phyloP scores from a whole-genome alignment of 768 basidiomycete species.

The Leccinum truebloodii region DNA sequence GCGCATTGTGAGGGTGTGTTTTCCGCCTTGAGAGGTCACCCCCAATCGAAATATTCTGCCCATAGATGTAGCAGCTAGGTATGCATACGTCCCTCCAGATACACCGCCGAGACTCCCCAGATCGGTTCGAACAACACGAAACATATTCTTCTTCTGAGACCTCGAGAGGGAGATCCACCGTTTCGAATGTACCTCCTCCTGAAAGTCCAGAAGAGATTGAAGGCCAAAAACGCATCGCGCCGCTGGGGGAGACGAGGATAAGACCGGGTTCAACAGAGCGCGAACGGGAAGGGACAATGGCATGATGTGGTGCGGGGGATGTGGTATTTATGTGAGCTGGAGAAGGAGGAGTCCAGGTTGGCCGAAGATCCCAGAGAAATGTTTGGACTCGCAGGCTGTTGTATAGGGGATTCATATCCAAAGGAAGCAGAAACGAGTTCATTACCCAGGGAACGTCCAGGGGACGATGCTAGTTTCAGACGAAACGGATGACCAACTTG shows the following conservation, averaged over 20 bases:
- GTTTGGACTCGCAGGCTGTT: constrained; percentile 26
- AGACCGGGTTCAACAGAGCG: constrained; percentile 73
- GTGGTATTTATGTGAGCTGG: constrained; percentile 45
- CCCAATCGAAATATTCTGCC: constrained; percentile 66
- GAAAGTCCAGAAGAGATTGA: constrained; percentile 82
- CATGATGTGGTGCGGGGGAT: constrained; percentile 49
- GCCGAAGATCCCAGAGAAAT: constrained; percentile 19
- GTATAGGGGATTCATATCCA: constrained; percentile 21
- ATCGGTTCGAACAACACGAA: constrained; percentile 66
- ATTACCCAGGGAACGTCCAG: constrained; percentile 15
- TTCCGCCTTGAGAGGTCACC: constrained; percentile 68
- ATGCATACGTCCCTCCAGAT: constrained; percentile 30
- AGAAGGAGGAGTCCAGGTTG: constrained; percentile 39
- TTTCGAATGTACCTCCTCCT: constrained; percentile 65
- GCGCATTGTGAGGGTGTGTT: constrained; percentile 58
- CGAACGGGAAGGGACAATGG: constrained; percentile 63
- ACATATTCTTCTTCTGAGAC: constrained; percentile 55
- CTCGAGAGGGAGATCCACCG: constrained; percentile 46
- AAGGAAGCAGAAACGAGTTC: constrained; percentile 15
- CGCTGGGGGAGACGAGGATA: constrained; percentile 69
- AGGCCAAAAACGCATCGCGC: constrained; percentile 85
- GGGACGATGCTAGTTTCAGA: constrained; percentile 24
- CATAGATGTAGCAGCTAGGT: constrained; percentile 64
- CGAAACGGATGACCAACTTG: constrained; percentile 26
- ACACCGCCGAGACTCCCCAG: constrained; percentile 40